Evolutionary conservation across 2,329 filamentous ascomycete species (phyloP), one percentile per base, ranked within the genome.

Genomic region (Cladosporium colombiae): DNA sequence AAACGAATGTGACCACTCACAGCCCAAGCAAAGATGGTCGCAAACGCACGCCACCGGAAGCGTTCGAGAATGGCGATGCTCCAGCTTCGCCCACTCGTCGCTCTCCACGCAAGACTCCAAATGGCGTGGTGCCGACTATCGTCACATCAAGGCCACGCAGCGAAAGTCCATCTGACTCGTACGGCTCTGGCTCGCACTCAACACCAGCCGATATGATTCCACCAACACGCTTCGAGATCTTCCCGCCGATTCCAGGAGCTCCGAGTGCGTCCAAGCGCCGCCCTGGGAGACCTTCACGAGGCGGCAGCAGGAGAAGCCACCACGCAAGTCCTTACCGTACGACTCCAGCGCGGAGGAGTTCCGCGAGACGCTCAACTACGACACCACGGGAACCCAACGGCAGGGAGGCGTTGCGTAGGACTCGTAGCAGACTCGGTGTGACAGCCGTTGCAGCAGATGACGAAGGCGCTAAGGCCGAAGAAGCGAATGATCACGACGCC

Each of bases 211-310:
- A 69, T 27, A 77, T 81, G 57, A 90, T 95, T 29, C 90, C 91
- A 2, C 81, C 88, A 0, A 87, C 83, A 1, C 86, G 91, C 37
- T 96, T 92, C 76, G 89, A 93, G 71, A 87, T 95, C 49, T 94
- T 91, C 72, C 92, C 92, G 10, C 86, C 89, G 0, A 79, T 90
- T 10, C 85, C 85, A 23, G 85, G 85, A 37, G 62, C 66, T 16
- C 74, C 78, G n/a, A 64, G 66, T 21, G 60, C 71, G 29, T 68
- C 71, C 8, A 77, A 74, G 64, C 72, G 75, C 46, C 71, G 74
- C 21, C 70, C 76, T 14, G 74, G 74, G 25, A 68, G 76, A 25
- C 74, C 73, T 25, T 67, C 70, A n/a, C 59, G 70, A 69, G 71
- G 61, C 50, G 35, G 73, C 16, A 71, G 70, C 31, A 68, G 74